These are phyloP conservation scores for Phialophora macrospora DNA, from an alignment of 2,329 filamentous ascomycete species.

Conservation along the genomic window DNA sequence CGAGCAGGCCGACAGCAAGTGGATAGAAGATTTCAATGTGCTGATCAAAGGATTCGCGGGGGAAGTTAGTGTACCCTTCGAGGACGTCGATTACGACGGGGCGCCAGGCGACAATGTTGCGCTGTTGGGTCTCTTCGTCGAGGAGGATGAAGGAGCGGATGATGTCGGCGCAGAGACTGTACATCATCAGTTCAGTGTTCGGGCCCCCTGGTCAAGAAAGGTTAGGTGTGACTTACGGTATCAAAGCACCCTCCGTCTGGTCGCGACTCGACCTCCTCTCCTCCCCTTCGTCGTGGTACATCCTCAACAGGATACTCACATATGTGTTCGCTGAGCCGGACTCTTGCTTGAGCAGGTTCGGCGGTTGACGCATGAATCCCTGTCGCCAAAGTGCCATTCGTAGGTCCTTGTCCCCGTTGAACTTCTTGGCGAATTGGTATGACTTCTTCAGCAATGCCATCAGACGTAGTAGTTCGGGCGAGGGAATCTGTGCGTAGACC, in stretches of 20 bases:
- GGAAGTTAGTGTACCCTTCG: constrained; percentile 88
- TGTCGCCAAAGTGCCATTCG: constrained; percentile 94
- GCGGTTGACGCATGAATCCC: constrained; percentile 99
- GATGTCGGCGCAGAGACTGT: constrained; percentile 85
- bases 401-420: constrained; percentile 97
- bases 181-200: constrained; percentile 5
- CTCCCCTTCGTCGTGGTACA: constrained; percentile 89
- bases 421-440: constrained; percentile 94
- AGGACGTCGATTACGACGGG: constrained; percentile 96
- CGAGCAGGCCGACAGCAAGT: constrained; percentile 78
- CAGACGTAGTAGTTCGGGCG: constrained; percentile 81
- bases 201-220: neutral
- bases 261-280: constrained; percentile 78
- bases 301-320: constrained; percentile 91
- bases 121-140: constrained; percentile 94
- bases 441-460: constrained; percentile 96
- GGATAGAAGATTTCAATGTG: constrained; percentile 86
- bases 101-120: constrained; percentile 96
- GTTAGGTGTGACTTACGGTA: constrained; percentile 63
- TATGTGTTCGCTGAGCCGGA: constrained; percentile 91
- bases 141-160: constrained; percentile 81
- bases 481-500: constrained; percentile 92
- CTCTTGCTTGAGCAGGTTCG: constrained; percentile 97
- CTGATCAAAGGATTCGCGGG: constrained; percentile 75
- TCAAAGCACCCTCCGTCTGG: constrained; percentile 87